A percentile compares a stretch with the other conserved stretches of the same genome.
Evolutionary conservation across 768 basidiomycete genomes (phyloP).

Genomic region (Gloeopeniophorella convolvens): DNA sequence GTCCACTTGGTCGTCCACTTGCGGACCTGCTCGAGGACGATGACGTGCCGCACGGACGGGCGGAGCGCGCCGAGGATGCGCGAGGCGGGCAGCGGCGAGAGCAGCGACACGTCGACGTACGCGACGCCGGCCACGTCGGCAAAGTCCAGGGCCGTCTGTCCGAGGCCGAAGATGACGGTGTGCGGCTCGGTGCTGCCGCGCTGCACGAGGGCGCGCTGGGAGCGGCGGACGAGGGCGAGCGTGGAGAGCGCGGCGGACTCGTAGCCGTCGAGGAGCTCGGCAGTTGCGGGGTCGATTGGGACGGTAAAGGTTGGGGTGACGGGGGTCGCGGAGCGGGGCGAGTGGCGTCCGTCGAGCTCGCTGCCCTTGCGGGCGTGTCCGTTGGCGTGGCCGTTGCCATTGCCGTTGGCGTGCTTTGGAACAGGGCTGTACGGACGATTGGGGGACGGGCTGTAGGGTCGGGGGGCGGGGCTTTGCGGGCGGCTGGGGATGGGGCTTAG

Average conservation of each 20-base stretch:
- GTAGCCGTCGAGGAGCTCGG: slow-evolving; percentile 48
- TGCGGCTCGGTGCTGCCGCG: slow-evolving; percentile 51
- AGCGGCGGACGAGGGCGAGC: slow-evolving; percentile 52
- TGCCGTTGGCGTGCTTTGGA: slow-evolving; percentile 10
- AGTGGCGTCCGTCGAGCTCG: slow-evolving; percentile 23
- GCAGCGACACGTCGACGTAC: slow-evolving; percentile 58
- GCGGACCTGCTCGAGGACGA: slow-evolving; percentile 78
- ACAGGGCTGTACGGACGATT: slow-evolving; percentile 3
- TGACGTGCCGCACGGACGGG: slow-evolving; percentile 51
- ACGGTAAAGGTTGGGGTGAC: slow-evolving; percentile 14
- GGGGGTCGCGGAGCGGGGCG: slow-evolving; percentile 18
- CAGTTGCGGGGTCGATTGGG: slow-evolving; percentile 22
- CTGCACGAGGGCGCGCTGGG: slow-evolving; percentile 47
- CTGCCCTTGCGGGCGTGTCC: slow-evolving; percentile 28
- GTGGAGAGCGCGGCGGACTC: slow-evolving; percentile 64
- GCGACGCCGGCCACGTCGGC: slow-evolving; percentile 52
- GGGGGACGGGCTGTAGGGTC: slow-evolving; percentile 3
- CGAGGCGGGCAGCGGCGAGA: slow-evolving; percentile 59
- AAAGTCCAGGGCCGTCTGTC: slow-evolving; percentile 38
- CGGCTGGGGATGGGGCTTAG: too few species aligned
- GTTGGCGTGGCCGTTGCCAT: slow-evolving; percentile 30
- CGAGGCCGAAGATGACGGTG: slow-evolving; percentile 68
- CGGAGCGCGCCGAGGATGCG: slow-evolving; percentile 57
- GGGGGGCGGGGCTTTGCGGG: not conserved
- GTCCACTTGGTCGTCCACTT: slow-evolving; percentile 82